Conservation (phyloP, 768 basidiomycete genomes). For the Hygrophoropsis aurantiaca region DNA sequence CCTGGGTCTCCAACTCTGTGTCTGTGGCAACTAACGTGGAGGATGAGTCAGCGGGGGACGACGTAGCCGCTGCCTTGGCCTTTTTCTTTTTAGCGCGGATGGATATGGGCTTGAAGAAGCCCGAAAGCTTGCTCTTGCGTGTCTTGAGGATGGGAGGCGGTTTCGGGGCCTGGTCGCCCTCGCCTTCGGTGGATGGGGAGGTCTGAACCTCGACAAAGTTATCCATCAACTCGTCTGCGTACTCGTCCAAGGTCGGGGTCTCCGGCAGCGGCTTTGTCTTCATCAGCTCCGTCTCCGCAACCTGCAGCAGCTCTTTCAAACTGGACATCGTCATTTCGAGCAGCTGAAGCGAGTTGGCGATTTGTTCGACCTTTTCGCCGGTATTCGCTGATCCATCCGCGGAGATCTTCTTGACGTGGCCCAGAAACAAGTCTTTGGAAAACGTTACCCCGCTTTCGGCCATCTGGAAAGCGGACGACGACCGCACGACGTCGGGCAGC, state of each 20-base stretch:
- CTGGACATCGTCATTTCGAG: conserved; percentile 31
- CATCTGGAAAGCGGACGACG: conserved; percentile 18
- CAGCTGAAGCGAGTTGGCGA: conserved; percentile 19
- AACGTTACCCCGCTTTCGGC: conserved; percentile 19
- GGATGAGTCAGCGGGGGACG: conserved; percentile 4
- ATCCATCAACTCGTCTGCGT: not conserved
- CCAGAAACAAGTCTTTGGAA: conserved; percentile 20
- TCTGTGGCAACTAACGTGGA: conserved; percentile 18
- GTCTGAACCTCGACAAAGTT: conserved; percentile 5
- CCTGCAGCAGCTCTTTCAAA: conserved; percentile 30
- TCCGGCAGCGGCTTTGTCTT: conserved; percentile 27
- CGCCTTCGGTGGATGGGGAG: not conserved
- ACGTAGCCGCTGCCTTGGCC: conserved; percentile 4
- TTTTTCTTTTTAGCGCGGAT: conserved; percentile 8
- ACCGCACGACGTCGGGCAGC: conserved; percentile 20
- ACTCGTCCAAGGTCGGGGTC: conserved; percentile 12
- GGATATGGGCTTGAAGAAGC: conserved; percentile 15
- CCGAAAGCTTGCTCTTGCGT: conserved; percentile 12
- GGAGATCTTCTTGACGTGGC: conserved; percentile 15
- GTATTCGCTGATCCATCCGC: not conserved
- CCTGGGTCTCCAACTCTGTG: conserved; percentile 5
- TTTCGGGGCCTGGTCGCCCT: conserved; percentile 5
- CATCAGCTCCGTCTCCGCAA: conserved; percentile 26
- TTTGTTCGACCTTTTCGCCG: conserved; percentile 8
- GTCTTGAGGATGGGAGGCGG: not conserved